Evolutionary conservation across 176 grass and related monocot species (phyloP).

Genomic region (Triticum timopheevii): DNA sequence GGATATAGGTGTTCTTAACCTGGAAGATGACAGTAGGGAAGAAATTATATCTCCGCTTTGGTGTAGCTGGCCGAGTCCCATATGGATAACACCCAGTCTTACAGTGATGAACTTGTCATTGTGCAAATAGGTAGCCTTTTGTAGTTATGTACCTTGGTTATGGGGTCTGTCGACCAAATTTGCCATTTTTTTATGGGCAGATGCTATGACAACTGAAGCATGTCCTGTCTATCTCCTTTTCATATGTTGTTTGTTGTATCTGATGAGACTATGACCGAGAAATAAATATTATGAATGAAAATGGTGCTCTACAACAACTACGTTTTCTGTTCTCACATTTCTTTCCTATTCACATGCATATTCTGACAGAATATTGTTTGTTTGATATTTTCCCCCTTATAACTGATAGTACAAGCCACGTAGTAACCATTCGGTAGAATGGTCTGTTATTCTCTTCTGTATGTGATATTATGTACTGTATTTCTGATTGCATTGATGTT

Average conservation of each 20-base stretch:
- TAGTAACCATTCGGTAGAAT: background rate
- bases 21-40: background rate
- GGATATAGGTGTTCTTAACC: background rate
- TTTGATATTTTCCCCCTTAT: background rate
- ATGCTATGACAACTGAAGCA: constrained; percentile 1
- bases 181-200: background rate
- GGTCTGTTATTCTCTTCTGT: background rate
- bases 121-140: background rate
- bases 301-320: background rate
- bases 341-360: background rate
- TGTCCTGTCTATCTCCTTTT: background rate
- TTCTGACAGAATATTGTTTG: background rate
- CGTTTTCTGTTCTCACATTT: background rate
- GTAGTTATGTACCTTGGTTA: background rate
- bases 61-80: background rate
- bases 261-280: background rate
- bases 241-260: background rate
- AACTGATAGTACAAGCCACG: background rate
- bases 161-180: background rate
- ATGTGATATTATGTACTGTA: background rate
- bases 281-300: background rate
- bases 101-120: background rate
- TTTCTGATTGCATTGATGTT: background rate
- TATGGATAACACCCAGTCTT: constrained; percentile 13
- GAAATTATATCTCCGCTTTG: background rate